Percentiles rank a stretch among this genome's conserved stretches.
Conservation (phyloP, 345 rosid species). For the Turnera subulata region DNA sequence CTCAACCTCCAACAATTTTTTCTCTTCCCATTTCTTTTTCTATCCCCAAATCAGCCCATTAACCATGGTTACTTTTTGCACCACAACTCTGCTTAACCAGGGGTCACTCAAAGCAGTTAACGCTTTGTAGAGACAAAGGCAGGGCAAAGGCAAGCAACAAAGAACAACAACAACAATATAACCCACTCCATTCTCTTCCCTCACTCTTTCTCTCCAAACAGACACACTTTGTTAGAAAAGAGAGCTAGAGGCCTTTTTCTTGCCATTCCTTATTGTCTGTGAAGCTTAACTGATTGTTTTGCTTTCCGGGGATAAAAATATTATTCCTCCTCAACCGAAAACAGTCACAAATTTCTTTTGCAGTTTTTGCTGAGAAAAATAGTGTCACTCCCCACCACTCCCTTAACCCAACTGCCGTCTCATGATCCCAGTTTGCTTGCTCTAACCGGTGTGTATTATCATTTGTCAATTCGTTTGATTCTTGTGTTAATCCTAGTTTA, state of each 20-base stretch:
- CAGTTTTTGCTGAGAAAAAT: too few relatives aligned
- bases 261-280: constrained; percentile 11
- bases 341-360: too few relatives aligned
- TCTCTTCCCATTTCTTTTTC: neutral
- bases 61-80: constrained; percentile 38
- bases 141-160: too few relatives aligned
- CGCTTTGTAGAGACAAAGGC: too few relatives aligned
- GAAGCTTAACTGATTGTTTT: constrained; percentile 11
- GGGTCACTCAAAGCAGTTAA: constrained; percentile 31
- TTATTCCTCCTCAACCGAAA: neutral
- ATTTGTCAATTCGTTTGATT: constrained; percentile 11
- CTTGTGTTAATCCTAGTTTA: constrained; percentile 9
- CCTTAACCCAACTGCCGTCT: constrained; percentile 9
- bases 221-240: constrained; percentile 2
- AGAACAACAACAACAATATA: too few relatives aligned
- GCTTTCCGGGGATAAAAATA: constrained; percentile 12
- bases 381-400: too few relatives aligned
- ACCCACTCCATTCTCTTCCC: neutral
- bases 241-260: constrained; percentile 7
- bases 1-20: constrained; percentile 27
- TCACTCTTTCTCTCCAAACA: neutral
- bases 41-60: neutral
- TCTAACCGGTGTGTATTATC: constrained; percentile 33
- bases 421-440: constrained; percentile 22
- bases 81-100: constrained; percentile 24